Conservation (phyloP, 768 basidiomycete species). For the Suillus occidentalis region DNA sequence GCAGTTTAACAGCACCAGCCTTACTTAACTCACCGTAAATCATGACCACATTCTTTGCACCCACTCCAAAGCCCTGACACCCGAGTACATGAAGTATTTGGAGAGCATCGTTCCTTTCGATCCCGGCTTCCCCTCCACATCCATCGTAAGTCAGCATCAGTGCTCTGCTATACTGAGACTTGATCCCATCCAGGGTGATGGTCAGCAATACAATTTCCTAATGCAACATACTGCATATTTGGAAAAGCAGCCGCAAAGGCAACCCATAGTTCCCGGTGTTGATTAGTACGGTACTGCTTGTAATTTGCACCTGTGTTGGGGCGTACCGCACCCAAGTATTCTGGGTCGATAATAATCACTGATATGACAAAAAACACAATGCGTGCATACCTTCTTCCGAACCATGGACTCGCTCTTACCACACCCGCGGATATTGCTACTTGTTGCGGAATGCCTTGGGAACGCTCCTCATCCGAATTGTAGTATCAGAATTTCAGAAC, state of each 20-base stretch:
- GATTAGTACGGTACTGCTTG: neutral
- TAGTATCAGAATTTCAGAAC: neutral
- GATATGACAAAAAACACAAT: too few species aligned
- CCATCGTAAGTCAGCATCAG: slow-evolving; percentile 27
- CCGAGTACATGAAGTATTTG: slow-evolving; percentile 44
- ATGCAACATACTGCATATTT: slow-evolving; percentile 16
- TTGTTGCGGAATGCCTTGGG: neutral
- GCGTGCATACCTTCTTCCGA: neutral
- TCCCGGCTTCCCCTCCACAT: slow-evolving; percentile 40
- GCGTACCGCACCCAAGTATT: neutral
- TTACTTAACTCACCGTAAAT: neutral
- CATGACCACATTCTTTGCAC: neutral
- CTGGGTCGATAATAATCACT: too few species aligned
- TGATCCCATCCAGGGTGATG: slow-evolving; percentile 26
- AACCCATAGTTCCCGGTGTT: slow-evolving; percentile 15
- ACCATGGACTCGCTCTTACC: neutral
- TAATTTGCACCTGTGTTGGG: neutral
- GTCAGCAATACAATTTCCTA: slow-evolving; percentile 18
- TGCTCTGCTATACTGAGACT: slow-evolving; percentile 1
- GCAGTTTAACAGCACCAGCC: neutral
- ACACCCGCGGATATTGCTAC: neutral
- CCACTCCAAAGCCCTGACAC: slow-evolving; percentile 36
- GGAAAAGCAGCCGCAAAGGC: slow-evolving; percentile 18
- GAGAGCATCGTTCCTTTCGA: slow-evolving; percentile 45
- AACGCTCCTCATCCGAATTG: neutral